Base-by-base conservation (phyloP, 306 rosid species). In the Sesbania bispinosa region DNA sequence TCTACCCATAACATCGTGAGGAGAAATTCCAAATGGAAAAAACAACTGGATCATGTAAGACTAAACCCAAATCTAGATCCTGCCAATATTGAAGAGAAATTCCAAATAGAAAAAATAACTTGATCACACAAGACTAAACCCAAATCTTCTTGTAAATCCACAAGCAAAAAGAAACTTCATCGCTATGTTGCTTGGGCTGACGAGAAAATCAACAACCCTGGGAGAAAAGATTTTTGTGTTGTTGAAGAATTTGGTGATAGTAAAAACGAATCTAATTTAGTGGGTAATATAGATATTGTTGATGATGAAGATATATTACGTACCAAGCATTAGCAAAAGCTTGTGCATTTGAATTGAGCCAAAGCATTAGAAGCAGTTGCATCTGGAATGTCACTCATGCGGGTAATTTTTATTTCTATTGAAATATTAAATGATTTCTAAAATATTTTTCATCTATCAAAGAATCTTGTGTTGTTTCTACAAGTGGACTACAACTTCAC, bases 141-240 rank as follows among this genome's bases (percentile, higher is more conserved):
- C 53, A 86, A 83, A 75, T 81, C 99, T 54, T 88, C 96, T 67
- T 91, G 91, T 55, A 91, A 89, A 75, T 74, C 78, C 54, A 68
- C 75, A 0, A 83, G 84, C 50, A n/a, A 30, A 54, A 94, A 86
- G 79, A 94, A 87, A 76, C 70, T 71, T 41, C 46, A 46, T 57
- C 91, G 91, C 74, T 79, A 88, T 69, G 95, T 94, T 65, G 91
- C 97, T 32, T 94, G 99, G 99, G 95, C 95, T 16, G 97, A 94
- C 55, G 82, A 85, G 78, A 80, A 72, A 66, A 70, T 21, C 39
- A 72, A 78, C 73, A 27, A 82, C 47, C 23, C 68, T 29, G 82
- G 83, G 54, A 54, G 74, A 59, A 64, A 65, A 75, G 84, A 58
- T 69, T 86, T 90, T 51, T 88, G 87, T 54, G 85, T 82, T 67